These are phyloP conservation scores for Ceratocystis albifundus DNA, from an alignment of 2,329 filamentous ascomycete genomes.

Conservation along the genomic window DNA sequence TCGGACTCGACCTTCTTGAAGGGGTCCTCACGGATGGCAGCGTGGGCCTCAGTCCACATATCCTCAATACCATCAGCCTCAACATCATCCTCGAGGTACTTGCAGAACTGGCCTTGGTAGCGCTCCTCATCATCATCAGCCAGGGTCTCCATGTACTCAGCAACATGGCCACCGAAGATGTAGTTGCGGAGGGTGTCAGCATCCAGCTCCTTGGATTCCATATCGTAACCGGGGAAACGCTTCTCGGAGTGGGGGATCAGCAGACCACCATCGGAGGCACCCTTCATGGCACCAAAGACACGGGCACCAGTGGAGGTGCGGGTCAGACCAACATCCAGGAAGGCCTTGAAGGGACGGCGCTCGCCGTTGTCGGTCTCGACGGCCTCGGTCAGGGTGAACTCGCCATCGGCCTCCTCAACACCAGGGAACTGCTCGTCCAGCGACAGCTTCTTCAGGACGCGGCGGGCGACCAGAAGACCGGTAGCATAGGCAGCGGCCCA, in stretches of 20 bases:
- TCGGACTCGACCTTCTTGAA: slow-evolving; percentile 78
- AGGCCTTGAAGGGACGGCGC: slow-evolving; percentile 98
- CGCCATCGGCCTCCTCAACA: slow-evolving; percentile 93
- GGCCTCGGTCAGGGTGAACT: slow-evolving; percentile 92
- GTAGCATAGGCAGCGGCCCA: slow-evolving; percentile 96
- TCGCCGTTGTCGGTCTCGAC: slow-evolving; percentile 80
- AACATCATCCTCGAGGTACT: slow-evolving; percentile 94
- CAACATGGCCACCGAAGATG: slow-evolving; percentile 96
- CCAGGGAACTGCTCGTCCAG: slow-evolving; percentile 86
- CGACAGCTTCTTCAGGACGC: slow-evolving; percentile 91
- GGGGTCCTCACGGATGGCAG: slow-evolving; percentile 92
- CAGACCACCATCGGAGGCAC: slow-evolving; percentile 95
- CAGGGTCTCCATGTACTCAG: slow-evolving; percentile 99
- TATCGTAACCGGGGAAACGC: slow-evolving; percentile 98
- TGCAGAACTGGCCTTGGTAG: slow-evolving; percentile 94
- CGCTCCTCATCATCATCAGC: slow-evolving; percentile 99
- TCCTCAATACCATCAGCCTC: slow-evolving; percentile 97
- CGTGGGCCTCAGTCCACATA: slow-evolving; percentile 87
- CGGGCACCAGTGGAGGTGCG: slow-evolving; percentile 97
- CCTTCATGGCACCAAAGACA: slow-evolving; percentile 99
- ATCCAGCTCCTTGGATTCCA: slow-evolving; percentile 95
- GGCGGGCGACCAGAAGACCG: slow-evolving; percentile 92
- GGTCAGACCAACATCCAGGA: slow-evolving; percentile 93
- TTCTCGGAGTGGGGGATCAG: slow-evolving; percentile 97
- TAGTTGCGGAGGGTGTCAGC: slow-evolving; percentile 95